Percentiles rank a stretch among this genome's conserved stretches.
Evolutionary conservation across 192 early-diverging fungal species (phyloP).

Genomic region (Coemansia sp.): DNA sequence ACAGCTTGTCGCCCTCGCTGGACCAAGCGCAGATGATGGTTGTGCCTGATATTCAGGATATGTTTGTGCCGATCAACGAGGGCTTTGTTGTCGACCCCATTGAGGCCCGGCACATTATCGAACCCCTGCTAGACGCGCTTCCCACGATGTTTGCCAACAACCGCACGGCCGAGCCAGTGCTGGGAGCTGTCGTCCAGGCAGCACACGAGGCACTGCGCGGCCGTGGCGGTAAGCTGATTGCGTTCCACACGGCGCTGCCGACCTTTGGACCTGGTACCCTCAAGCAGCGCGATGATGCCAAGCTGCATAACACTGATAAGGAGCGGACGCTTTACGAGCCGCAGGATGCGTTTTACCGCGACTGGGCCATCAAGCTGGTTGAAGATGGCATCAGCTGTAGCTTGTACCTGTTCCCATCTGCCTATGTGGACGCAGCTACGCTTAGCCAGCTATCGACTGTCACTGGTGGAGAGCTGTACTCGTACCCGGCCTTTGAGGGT

Average conservation of each 20-base stretch:
- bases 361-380: slow-evolving; percentile 79
- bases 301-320: slow-evolving; percentile 89
- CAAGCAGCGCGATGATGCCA: slow-evolving; percentile 84
- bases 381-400: slow-evolving; percentile 82
- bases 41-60: slow-evolving; percentile 85
- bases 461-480: slow-evolving; percentile 85
- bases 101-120: slow-evolving; percentile 78
- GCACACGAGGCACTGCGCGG: slow-evolving; percentile 70
- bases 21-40: slow-evolving; percentile 95
- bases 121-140: slow-evolving; percentile 75
- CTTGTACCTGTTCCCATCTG: slow-evolving; percentile 85
- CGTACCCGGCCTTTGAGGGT: slow-evolving; percentile 81
- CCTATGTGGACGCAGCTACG: slow-evolving; percentile 90
- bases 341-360: slow-evolving; percentile 82
- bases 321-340: slow-evolving; percentile 85
- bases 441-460: slow-evolving; percentile 70
- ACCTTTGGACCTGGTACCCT: slow-evolving; percentile 85
- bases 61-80: slow-evolving; percentile 91
- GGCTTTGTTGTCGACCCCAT: slow-evolving; percentile 88
- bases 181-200: slow-evolving; percentile 81
- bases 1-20: slow-evolving; percentile 78
- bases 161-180: slow-evolving; percentile 67
- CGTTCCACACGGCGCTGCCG: slow-evolving; percentile 90
- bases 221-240: slow-evolving; percentile 81
- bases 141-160: slow-evolving; percentile 82